phyloP scores from a whole-genome alignment of 768 basidiomycete species.

The Leucogyrophana mollusca region DNA sequence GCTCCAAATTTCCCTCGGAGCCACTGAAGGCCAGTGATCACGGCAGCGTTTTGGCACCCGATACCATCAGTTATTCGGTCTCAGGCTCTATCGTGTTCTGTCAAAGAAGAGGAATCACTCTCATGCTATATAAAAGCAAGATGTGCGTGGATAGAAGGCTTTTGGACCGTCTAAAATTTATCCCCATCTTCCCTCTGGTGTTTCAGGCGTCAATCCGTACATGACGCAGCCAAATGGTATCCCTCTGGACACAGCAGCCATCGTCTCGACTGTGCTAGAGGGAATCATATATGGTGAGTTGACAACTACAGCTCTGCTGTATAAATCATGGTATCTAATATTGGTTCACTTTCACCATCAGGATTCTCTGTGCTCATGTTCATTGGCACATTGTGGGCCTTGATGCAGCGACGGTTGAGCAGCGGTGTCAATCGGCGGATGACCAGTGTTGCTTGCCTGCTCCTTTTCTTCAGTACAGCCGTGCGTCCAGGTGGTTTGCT shows the following conservation, averaged over 20 bases:
- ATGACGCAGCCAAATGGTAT: constrained; percentile 8
- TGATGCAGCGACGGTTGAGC: constrained; percentile 7
- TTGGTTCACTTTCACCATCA: too few species aligned
- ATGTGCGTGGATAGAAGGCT: not conserved
- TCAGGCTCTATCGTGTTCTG: too few species aligned
- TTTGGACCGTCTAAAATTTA: too few species aligned
- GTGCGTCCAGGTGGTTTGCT: too few species aligned
- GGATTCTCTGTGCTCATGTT: constrained; percentile 31
- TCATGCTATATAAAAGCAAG: not conserved
- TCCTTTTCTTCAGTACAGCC: constrained; percentile 22
- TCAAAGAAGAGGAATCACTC: not conserved
- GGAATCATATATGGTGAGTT: constrained; percentile 22
- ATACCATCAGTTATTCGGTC: too few species aligned
- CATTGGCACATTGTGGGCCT: constrained; percentile 22
- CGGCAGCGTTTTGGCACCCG: too few species aligned
- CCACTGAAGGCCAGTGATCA: too few species aligned
- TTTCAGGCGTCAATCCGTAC: not conserved
- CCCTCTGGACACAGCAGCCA: constrained; percentile 17
- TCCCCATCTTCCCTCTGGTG: not conserved
- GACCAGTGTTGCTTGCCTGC: constrained; percentile 15
- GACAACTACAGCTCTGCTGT: too few species aligned
- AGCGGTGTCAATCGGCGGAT: constrained; percentile 10
- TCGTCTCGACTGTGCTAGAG: constrained; percentile 25
- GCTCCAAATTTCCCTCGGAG: too few species aligned
- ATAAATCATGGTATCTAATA: too few species aligned